Base-by-base conservation (phyloP, 352 stramenopile genomes). In the Globisporangium orthogonon region DNA sequence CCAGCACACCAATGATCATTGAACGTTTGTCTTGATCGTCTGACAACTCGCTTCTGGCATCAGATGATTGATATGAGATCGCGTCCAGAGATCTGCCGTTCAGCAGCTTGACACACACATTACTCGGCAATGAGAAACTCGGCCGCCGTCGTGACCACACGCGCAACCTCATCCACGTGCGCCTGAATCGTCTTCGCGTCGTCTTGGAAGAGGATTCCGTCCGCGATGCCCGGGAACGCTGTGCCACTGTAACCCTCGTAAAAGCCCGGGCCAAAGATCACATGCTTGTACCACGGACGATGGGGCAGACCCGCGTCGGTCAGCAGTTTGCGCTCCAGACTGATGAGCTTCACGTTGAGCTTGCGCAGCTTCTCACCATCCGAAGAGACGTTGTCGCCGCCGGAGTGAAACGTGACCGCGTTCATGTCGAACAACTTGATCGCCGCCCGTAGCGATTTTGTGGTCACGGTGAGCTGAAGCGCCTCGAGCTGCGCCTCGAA, bases 231-330 rank as follows among this genome's bases (percentile, higher is more conserved):
- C 0, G 76, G 76, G 50, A 85, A 83, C 1, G 70, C 72, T 13
- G 71, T 73, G 50, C 71, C 76, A 15, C 59, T 58, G 47, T 82
- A 82, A 48, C 72, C 74, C 29, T 85, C 70, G 59, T 76, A 85
- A 51, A 82, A 84, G 0, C 74, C 74, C 1, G 74, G 72, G 0
- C 74, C 74, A n/a, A 87, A 84, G 52, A 86, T 70, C 41, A 84
- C 74, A 54, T 84, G 73, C 50, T 78, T 78, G 67, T 72, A 86
- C 74, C 73, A 86, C 15, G 46, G 47, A n/a, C 73, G 74, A 44
- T 86, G 76, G 7, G 71, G 74, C 13, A 86, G 61, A 2, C 74
- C 76, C 0, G 56, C 35, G 1, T 77, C 63, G 28, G 66, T 40
- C 18, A 76, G 59, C 4, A 86, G 57, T 30, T 83, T 54, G 17